A percentile compares a stretch with the other conserved stretches of the same genome.
Conservation (phyloP, 176 grass and related monocot genomes). For the Alopecurus myosuroides region DNA sequence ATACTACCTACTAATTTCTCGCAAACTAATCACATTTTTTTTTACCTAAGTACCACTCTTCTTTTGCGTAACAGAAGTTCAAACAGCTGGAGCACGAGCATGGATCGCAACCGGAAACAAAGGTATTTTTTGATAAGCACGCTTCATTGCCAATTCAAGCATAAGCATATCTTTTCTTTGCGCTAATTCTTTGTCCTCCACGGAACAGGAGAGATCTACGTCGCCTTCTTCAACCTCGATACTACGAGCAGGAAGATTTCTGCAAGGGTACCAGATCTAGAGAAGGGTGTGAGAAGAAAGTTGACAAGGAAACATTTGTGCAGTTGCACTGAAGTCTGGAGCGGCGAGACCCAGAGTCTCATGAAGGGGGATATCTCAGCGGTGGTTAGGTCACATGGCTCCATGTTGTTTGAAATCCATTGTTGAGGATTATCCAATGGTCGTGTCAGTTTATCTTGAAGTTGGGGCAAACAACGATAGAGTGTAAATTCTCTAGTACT, state of each 20-base stretch:
- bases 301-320: constrained; percentile 38
- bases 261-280: constrained; percentile 51
- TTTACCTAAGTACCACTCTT: constrained; percentile 9
- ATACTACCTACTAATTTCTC: neutral
- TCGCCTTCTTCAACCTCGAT: constrained; percentile 84
- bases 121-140: constrained; percentile 36
- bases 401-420: constrained; percentile 56
- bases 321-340: constrained; percentile 59
- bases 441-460: neutral
- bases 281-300: constrained; percentile 16
- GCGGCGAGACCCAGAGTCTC: constrained; percentile 12
- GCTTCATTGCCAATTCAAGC: neutral
- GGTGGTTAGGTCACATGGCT: constrained; percentile 53
- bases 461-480: neutral
- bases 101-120: constrained; percentile 78
- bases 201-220: constrained; percentile 70
- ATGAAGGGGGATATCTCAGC: constrained; percentile 39
- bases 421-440: constrained; percentile 29
- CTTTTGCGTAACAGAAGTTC: constrained; percentile 30
- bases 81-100: constrained; percentile 39
- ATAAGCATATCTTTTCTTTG: neutral
- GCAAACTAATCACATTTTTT: neutral
- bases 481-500: neutral
- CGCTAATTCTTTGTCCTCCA: neutral
- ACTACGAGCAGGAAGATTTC: constrained; percentile 26